Conservation (phyloP, 768 basidiomycete genomes). For the Lactarius trivialis region DNA sequence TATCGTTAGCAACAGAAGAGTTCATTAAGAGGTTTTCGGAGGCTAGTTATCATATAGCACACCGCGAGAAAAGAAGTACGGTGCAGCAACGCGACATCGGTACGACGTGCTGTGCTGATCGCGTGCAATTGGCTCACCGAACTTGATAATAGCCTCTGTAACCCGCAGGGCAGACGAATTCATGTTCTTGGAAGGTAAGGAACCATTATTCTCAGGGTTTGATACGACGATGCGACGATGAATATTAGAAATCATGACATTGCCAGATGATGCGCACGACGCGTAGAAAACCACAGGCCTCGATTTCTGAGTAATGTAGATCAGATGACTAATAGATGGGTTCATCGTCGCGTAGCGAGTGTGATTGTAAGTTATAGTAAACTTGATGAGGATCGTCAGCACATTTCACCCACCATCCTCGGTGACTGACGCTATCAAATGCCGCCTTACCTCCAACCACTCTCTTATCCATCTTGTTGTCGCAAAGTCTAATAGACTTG, state of each 20-base stretch:
- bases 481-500: slow-evolving; percentile 58
- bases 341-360: too few species aligned
- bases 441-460: slow-evolving; percentile 44
- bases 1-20: slow-evolving; percentile 82
- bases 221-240: neutral
- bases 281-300: slow-evolving; percentile 39
- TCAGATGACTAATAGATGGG: neutral
- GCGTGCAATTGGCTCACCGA: neutral
- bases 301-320: slow-evolving; percentile 37
- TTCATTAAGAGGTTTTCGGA: slow-evolving; percentile 73
- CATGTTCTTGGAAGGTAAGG: slow-evolving; percentile 66
- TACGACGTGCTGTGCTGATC: slow-evolving; percentile 31
- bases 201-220: neutral
- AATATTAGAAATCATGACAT: slow-evolving; percentile 51
- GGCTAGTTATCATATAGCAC: slow-evolving; percentile 64
- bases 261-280: slow-evolving; percentile 37
- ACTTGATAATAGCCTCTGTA: slow-evolving; percentile 41
- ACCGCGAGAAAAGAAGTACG: slow-evolving; percentile 63
- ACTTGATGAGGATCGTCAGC: slow-evolving; percentile 49
- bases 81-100: slow-evolving; percentile 78
- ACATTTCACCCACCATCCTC: slow-evolving; percentile 77
- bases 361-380: neutral
- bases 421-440: slow-evolving; percentile 62
- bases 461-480: slow-evolving; percentile 60
- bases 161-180: slow-evolving; percentile 69